phyloP scores from a whole-genome alignment of 2,329 filamentous ascomycete species.

The Penicillium sp. region DNA sequence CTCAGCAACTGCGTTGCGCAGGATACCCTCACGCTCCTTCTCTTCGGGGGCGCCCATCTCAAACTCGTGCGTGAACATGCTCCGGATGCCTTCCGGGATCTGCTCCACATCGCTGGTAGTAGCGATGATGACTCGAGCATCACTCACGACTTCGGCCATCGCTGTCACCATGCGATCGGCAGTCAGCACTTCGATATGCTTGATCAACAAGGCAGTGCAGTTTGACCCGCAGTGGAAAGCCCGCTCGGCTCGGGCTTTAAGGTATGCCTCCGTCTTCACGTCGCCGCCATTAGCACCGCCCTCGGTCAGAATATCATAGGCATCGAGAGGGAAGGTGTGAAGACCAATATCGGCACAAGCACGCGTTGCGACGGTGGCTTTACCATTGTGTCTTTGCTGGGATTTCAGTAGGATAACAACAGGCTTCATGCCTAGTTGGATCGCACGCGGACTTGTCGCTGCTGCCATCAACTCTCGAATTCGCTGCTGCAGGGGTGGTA shows the following conservation, averaged over 20 bases:
- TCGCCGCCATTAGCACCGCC: conserved; percentile 84
- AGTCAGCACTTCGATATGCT: conserved; percentile 87
- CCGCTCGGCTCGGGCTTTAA: conserved; percentile 84
- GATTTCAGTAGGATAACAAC: conserved; percentile 87
- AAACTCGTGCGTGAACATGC: conserved; percentile 92
- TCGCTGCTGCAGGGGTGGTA: conserved; percentile 68
- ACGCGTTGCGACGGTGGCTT: conserved; percentile 74
- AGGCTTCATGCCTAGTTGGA: conserved; percentile 84
- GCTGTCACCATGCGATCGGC: conserved; percentile 88
- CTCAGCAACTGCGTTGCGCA: conserved; percentile 77
- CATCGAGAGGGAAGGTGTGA: conserved; percentile 86
- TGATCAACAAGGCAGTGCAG: conserved; percentile 81
- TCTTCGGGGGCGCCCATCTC: conserved; percentile 94
- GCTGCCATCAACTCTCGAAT: conserved; percentile 84
- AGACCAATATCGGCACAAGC: conserved; percentile 89
- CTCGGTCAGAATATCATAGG: conserved; percentile 93
- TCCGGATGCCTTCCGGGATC: conserved; percentile 84
- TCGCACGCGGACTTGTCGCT: conserved; percentile 83
- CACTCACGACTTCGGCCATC: conserved; percentile 80
- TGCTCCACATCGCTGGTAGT: conserved; percentile 97
- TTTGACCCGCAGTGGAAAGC: conserved; percentile 86
- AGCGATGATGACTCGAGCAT: conserved; percentile 81
- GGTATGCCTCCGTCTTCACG: conserved; percentile 88
- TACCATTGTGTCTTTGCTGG: conserved; percentile 91
- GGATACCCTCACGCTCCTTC: conserved; percentile 83